A percentile compares a stretch with the other conserved stretches of the same genome.
Conservation (phyloP, 1,284 basidiomycete species). For the Tetrapyrgos nigripes region DNA sequence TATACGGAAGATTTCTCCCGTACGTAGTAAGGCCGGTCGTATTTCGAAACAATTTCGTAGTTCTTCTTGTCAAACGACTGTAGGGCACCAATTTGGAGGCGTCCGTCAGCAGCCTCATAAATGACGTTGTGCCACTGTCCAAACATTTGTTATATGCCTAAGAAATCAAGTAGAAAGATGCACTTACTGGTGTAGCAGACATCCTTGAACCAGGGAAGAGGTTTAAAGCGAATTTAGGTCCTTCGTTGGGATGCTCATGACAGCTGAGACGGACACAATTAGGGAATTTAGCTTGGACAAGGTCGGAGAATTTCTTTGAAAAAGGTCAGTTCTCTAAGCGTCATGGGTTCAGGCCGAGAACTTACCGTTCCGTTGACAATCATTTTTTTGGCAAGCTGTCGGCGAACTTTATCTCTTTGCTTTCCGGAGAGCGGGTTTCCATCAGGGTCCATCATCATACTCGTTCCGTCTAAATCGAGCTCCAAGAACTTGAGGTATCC, state of each 20-base stretch:
- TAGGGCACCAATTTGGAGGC: no score
- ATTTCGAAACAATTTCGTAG: no score
- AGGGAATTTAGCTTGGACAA: background rate
- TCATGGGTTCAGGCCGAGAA: background rate
- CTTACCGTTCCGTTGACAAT: background rate
- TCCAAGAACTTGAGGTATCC: constrained; percentile 1
- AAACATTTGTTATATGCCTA: background rate
- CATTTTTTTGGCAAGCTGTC: background rate
- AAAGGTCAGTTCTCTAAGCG: background rate
- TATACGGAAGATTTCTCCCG: background rate
- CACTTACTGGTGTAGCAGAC: background rate
- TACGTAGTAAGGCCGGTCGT: background rate
- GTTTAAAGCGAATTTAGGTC: no score
- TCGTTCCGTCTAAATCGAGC: background rate
- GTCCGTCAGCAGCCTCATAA: background rate
- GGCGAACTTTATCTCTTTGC: background rate
- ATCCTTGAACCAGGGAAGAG: background rate
- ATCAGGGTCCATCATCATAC: background rate
- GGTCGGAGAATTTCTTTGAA: no score
- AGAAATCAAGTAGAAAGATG: background rate
- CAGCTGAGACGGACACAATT: background rate
- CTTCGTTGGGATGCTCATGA: no score
- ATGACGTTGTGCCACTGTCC: background rate
- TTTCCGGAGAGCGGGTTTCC: background rate
- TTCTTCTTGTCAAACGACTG: no score